Percentiles rank a stretch among this genome's conserved stretches.
These are phyloP conservation scores for Starmera dryadoides DNA, from an alignment of 805 yeast species.

Conservation along the genomic window DNA sequence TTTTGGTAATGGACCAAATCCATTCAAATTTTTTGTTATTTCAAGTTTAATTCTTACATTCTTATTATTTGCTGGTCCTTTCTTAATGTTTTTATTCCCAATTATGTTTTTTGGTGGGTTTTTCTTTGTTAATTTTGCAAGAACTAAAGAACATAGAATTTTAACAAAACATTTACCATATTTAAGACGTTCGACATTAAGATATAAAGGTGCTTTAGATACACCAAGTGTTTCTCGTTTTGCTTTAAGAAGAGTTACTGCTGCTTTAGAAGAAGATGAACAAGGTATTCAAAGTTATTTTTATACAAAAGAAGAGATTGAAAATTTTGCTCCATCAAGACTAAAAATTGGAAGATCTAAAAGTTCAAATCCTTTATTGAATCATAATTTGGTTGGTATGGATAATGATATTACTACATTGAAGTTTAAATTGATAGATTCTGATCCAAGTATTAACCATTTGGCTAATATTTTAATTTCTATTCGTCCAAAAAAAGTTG, in stretches of 20 bases:
- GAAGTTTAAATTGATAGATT: slow-evolving; percentile 13
- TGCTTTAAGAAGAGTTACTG: slow-evolving; percentile 8
- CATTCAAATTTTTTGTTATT: no score
- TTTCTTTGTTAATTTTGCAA: neutral
- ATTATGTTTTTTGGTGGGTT: neutral
- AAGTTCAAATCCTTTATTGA: no score
- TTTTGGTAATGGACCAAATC: no score
- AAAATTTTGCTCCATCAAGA: neutral
- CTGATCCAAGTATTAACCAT: slow-evolving; percentile 4
- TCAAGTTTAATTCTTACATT: neutral
- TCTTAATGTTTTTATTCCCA: neutral
- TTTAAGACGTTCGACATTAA: no score
- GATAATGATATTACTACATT: slow-evolving; percentile 13
- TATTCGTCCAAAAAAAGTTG: slow-evolving; percentile 7
- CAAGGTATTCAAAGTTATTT: slow-evolving; percentile 6
- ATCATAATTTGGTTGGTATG: slow-evolving; percentile 5
- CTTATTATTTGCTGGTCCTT: neutral
- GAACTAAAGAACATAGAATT: neutral
- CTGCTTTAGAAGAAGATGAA: slow-evolving; percentile 14
- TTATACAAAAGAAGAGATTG: neutral
- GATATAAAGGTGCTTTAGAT: neutral
- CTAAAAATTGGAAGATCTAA: neutral
- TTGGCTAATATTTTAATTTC: slow-evolving; percentile 12
- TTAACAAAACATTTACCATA: no score
- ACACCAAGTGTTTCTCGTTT: slow-evolving; percentile 2